Conservation (phyloP, 495 filamentous ascomycete genomes). For the Amorphotheca resinae region DNA sequence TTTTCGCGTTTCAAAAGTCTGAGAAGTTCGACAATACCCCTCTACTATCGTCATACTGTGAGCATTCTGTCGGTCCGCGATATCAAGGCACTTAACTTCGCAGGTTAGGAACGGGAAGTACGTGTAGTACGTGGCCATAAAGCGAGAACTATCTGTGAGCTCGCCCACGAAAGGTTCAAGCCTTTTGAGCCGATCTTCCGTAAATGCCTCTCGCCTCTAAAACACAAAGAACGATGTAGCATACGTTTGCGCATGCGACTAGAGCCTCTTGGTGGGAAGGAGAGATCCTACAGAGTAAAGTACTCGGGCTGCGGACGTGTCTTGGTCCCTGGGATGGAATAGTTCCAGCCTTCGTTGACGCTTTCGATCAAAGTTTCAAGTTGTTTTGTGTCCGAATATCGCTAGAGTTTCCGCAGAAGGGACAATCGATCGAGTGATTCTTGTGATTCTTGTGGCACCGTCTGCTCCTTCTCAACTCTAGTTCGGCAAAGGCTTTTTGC, state of each 20-base stretch:
- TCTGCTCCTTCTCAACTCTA: too few relatives aligned
- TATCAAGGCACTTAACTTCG: constrained; percentile 28
- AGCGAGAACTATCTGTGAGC: constrained; percentile 12
- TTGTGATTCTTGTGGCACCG: too few relatives aligned
- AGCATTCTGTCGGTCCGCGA: constrained; percentile 27
- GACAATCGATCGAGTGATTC: constrained; percentile 26
- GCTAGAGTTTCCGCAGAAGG: constrained; percentile 27
- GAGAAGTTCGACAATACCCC: constrained; percentile 25
- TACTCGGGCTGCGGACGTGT: constrained; percentile 32
- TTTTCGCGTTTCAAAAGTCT: constrained; percentile 21
- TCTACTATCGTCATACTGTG: constrained; percentile 31
- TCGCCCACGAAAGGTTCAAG: constrained; percentile 27
- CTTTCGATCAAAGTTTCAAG: constrained; percentile 28
- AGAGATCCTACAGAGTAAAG: constrained; percentile 32
- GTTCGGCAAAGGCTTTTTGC: constrained; percentile 15
- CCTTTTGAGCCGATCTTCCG: constrained; percentile 27
- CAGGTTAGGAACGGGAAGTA: constrained; percentile 32
- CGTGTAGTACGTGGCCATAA: constrained; percentile 30
- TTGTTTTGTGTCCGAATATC: constrained; percentile 17
- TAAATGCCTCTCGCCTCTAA: constrained; percentile 27
- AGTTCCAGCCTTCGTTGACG: constrained; percentile 32
- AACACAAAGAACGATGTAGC: too few relatives aligned
- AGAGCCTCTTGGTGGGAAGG: too few relatives aligned
- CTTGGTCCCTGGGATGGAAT: constrained; percentile 24
- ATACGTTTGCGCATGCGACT: too few relatives aligned